Evolutionary conservation across 2,329 filamentous ascomycete species (phyloP).

Genomic region (Epichloe coenophiala): DNA sequence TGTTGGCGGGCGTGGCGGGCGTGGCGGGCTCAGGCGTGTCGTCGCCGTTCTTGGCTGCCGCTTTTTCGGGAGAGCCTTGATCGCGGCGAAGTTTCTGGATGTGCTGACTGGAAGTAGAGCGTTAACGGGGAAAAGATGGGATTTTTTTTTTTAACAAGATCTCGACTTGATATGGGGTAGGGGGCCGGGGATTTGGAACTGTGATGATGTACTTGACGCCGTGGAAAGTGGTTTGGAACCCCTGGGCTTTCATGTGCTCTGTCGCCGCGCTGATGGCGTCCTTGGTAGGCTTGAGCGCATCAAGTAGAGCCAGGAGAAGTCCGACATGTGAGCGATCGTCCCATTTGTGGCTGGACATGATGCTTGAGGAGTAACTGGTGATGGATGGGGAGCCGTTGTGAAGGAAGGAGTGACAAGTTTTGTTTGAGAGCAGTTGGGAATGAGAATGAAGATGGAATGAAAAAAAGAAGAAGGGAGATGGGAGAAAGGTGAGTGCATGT

Average conservation of each 20-base stretch:
- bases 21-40: neutral
- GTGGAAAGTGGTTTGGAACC: slow-evolving; percentile 24
- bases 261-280: slow-evolving; percentile 20
- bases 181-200: neutral
- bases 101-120: slow-evolving; percentile 25
- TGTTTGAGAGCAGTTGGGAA: neutral
- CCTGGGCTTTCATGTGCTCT: slow-evolving; percentile 17
- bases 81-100: slow-evolving; percentile 31
- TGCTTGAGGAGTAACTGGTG: neutral
- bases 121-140: neutral
- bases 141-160: too few relatives aligned
- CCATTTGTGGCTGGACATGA: slow-evolving; percentile 11
- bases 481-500: neutral
- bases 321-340: slow-evolving; percentile 24
- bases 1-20: neutral
- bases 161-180: neutral
- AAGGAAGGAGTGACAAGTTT: neutral
- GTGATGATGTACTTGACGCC: slow-evolving; percentile 25
- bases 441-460: neutral
- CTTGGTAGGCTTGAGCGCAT: slow-evolving; percentile 21
- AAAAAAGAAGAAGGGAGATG: neutral
- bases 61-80: slow-evolving; percentile 11
- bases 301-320: slow-evolving; percentile 24
- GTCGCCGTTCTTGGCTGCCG: slow-evolving; percentile 6
- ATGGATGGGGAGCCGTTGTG: neutral